These are phyloP conservation scores for Kondoa malvinella DNA, from an alignment of 768 basidiomycete species.

Conservation along the genomic window DNA sequence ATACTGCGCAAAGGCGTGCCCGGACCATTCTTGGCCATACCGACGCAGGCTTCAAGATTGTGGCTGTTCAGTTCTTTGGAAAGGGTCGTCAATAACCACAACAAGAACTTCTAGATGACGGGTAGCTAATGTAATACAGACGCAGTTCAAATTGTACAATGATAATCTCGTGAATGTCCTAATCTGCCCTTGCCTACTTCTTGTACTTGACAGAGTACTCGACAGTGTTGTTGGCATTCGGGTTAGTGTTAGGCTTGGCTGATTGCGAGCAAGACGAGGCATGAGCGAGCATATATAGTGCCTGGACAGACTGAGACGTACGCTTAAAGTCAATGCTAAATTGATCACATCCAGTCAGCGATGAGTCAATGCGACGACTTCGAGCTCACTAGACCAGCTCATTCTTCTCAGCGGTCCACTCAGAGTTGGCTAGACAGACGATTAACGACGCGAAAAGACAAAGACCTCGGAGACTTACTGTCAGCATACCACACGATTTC, in stretches of 20 bases:
- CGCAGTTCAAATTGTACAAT: background rate
- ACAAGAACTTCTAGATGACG: background rate
- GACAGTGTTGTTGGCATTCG: slow-evolving; percentile 1
- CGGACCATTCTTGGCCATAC: slow-evolving; percentile 37
- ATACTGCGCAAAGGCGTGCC: slow-evolving; percentile 48
- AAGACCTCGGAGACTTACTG: background rate
- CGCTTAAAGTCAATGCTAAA: no score
- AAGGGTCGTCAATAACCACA: slow-evolving; percentile 9
- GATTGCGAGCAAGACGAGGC: background rate
- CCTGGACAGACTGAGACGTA: no score
- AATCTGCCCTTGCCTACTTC: background rate
- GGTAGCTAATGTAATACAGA: background rate
- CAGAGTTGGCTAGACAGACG: background rate
- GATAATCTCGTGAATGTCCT: background rate
- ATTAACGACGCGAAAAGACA: background rate
- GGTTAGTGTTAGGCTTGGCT: background rate
- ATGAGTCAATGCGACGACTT: background rate
- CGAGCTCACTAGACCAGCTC: slow-evolving; percentile 6
- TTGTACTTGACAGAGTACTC: background rate
- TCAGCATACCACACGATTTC: background rate
- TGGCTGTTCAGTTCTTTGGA: slow-evolving; percentile 26
- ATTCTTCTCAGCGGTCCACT: slow-evolving; percentile 4
- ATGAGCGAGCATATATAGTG: background rate
- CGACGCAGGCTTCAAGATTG: slow-evolving; percentile 20
- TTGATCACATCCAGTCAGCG: no score